Conservation (phyloP, 2,329 filamentous ascomycete species). For the Penicillium nordicum region DNA sequence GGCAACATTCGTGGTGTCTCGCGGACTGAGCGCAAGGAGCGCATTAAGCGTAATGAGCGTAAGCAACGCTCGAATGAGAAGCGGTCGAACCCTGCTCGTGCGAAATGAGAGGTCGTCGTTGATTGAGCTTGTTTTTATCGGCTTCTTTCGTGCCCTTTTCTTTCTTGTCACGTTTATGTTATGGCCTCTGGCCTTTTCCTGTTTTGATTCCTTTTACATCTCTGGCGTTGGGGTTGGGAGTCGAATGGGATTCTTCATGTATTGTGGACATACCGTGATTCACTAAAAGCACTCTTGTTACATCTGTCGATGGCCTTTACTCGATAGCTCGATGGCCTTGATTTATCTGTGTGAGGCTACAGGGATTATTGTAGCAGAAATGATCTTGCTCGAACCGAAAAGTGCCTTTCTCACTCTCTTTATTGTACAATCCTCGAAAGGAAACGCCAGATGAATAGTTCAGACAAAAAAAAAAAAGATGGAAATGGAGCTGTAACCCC, state of each 20-base stretch:
- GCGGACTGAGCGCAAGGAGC: slow-evolving; percentile 65
- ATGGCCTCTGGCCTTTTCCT: slow-evolving; percentile 11
- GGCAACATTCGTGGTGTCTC: slow-evolving; percentile 63
- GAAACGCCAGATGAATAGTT: slow-evolving; percentile 15
- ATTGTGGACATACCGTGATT: slow-evolving; percentile 15
- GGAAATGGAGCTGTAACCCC: slow-evolving; percentile 1
- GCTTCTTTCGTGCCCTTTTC: background rate
- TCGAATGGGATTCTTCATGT: slow-evolving; percentile 16
- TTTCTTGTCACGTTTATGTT: background rate
- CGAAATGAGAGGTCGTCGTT: slow-evolving; percentile 27
- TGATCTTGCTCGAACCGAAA: slow-evolving; percentile 19
- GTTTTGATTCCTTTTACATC: slow-evolving; percentile 13
- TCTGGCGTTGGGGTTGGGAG: slow-evolving; percentile 28
- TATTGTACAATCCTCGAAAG: slow-evolving; percentile 23
- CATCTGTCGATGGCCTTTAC: slow-evolving; percentile 1
- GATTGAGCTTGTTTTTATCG: slow-evolving; percentile 6
- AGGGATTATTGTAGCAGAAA: slow-evolving; percentile 8
- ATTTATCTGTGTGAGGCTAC: background rate
- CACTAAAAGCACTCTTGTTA: slow-evolving; percentile 26
- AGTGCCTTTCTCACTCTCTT: slow-evolving; percentile 17
- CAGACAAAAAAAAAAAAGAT: slow-evolving; percentile 10
- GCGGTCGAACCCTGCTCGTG: slow-evolving; percentile 35
- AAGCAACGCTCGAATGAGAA: slow-evolving; percentile 65
- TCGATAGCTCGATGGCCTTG: background rate
- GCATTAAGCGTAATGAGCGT: slow-evolving; percentile 61